Conservation (phyloP, 331 rosid species). For the Cydonia oblonga region DNA sequence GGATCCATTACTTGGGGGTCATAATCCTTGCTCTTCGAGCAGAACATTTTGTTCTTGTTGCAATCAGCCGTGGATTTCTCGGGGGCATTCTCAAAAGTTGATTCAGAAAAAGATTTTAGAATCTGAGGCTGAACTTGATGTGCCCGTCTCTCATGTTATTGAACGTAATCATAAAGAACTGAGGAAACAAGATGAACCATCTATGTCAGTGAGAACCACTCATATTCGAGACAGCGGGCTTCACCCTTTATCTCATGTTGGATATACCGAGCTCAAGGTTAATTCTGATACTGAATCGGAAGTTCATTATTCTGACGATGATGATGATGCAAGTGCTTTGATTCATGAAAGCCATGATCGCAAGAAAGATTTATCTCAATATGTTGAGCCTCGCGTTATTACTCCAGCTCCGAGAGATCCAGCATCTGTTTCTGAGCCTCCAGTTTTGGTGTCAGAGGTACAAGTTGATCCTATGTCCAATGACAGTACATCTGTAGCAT, state of each 20-base stretch:
- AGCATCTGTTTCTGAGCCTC: constrained; percentile 22
- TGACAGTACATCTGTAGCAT: constrained; percentile 24
- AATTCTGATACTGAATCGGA: constrained; percentile 78
- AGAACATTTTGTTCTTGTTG: constrained; percentile 54
- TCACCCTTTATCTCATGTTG: constrained; percentile 54
- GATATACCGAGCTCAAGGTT: constrained; percentile 59
- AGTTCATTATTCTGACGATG: constrained; percentile 39
- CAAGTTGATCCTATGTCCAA: constrained; percentile 18
- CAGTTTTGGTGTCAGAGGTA: constrained; percentile 15
- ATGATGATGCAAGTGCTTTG: constrained; percentile 22
- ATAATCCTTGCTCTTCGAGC: neutral
- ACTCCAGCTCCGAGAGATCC: constrained; percentile 21
- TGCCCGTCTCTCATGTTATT: constrained; percentile 15
- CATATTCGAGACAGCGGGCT: constrained; percentile 19
- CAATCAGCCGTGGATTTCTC: constrained; percentile 28
- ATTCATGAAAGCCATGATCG: constrained; percentile 6
- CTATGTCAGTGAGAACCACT: constrained; percentile 20
- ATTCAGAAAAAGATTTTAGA: constrained; percentile 23
- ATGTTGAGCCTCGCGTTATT: too few species aligned
- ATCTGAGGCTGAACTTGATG: constrained; percentile 38
- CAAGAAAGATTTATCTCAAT: constrained; percentile 21
- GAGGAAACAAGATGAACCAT: constrained; percentile 16
- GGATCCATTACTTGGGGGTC: constrained; percentile 39
- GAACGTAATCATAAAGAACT: constrained; percentile 13
- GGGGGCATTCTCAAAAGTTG: constrained; percentile 22